phyloP scores from a whole-genome alignment of 83 land plant genomes.

The Diphasiastrum complanatum region DNA sequence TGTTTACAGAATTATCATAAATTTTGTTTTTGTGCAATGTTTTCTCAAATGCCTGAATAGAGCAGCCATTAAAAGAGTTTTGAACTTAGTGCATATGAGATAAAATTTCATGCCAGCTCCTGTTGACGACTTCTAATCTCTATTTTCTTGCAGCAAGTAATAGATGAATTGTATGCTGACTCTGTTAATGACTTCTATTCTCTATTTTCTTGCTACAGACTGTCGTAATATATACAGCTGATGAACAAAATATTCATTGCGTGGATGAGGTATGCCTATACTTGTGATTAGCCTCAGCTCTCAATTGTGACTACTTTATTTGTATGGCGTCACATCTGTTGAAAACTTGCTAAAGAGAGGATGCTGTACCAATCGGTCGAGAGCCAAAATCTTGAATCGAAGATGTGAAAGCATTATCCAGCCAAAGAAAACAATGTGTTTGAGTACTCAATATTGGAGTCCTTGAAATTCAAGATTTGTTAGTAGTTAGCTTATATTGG shows the following conservation, averaged over 20 bases:
- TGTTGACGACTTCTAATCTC: too few species aligned
- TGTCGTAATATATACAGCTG: constrained; percentile 66
- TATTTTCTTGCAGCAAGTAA: background rate
- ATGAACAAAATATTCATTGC: constrained; percentile 58
- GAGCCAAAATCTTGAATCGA: background rate
- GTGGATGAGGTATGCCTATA: constrained; percentile 58
- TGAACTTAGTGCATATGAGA: too few species aligned
- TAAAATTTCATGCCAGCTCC: too few species aligned
- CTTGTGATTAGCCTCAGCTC: constrained; percentile 1
- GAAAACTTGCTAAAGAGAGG: background rate
- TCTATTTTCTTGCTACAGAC: constrained; percentile 35
- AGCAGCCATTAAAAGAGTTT: too few species aligned
- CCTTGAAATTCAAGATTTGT: background rate
- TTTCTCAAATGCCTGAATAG: too few species aligned
- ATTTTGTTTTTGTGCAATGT: too few species aligned
- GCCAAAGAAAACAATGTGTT: background rate
- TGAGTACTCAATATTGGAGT: background rate
- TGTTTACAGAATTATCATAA: too few species aligned
- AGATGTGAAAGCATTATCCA: background rate
- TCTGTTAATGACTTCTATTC: background rate
- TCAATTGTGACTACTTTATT: background rate
- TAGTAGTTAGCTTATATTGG: too few species aligned
- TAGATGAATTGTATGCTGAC: background rate
- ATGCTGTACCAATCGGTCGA: background rate
- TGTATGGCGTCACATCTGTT: background rate